phyloP scores from a whole-genome alignment of 805 yeast species.

The Sugiyamaella mastotermitis region DNA sequence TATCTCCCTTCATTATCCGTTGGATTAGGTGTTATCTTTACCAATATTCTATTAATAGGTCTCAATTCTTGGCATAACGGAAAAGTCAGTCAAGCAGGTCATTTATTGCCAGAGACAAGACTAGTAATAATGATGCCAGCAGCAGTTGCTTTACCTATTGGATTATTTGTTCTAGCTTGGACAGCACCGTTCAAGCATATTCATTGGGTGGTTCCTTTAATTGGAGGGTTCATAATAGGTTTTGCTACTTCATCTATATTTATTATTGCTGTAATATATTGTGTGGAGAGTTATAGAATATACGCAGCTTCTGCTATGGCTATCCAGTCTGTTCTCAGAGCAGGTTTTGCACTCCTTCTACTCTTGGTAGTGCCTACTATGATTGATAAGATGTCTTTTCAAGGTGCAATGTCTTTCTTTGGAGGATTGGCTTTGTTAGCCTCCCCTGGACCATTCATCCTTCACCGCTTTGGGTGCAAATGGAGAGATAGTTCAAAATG shows the following conservation, averaged over 20 bases:
- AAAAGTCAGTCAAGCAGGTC: background rate
- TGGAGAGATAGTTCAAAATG: conserved; percentile 11
- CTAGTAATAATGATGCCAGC: conserved; percentile 8
- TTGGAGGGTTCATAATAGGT: conserved; percentile 10
- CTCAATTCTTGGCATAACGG: background rate
- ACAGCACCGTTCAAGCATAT: conserved; percentile 8
- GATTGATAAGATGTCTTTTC: conserved; percentile 9
- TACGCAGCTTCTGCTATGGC: conserved; percentile 13
- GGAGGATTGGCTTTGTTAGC: conserved; percentile 10
- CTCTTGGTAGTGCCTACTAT: conserved; percentile 5
- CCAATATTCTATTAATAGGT: background rate
- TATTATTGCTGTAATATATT: conserved; percentile 8
- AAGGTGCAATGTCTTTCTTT: conserved; percentile 12
- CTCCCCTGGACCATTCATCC: conserved; percentile 14
- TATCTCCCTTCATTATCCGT: conserved; percentile 8
- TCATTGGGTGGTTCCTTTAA: conserved; percentile 12
- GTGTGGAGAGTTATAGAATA: conserved; percentile 8
- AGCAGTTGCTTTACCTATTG: conserved; percentile 9
- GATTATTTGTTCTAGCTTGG: conserved; percentile 17
- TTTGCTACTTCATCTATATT: conserved; percentile 11
- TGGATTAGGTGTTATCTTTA: conserved; percentile 4
- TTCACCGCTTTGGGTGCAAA: conserved; percentile 6
- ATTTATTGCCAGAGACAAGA: conserved; percentile 5
- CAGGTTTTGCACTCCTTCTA: conserved; percentile 7
- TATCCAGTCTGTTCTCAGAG: conserved; percentile 5